Evolutionary conservation across 371 early-diverging fungal species (phyloP), one percentile per base, ranked within the genome.

Genomic region (Rhizopus delemar): DNA sequence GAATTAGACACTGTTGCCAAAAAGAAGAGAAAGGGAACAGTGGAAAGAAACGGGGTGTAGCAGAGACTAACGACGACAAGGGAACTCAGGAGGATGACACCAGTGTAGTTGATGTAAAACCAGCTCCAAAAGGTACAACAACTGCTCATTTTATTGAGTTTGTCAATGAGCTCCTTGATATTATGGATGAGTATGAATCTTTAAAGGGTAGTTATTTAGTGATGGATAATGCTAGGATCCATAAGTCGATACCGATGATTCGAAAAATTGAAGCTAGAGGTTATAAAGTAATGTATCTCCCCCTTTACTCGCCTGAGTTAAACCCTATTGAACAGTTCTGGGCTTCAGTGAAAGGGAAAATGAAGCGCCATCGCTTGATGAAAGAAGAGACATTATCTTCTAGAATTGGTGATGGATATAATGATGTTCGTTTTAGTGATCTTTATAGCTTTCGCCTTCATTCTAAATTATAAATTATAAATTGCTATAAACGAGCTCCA

Each of bases 221-320:
- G 39, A 50, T 58, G 33, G 58, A 41, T 51, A 58, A 58, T 51
- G 58, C 58, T 50, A 58, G 41, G 5, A 58, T 58, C 29, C 51
- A 58, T 58, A 58, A 51, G 3, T 58, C 41, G 32, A 58, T 33
- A 58, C 58, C 41, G 33, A 51, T 59, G 51, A 52, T 59, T 43
- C 16, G 51, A 59, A 58, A 58, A 58, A 51, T 51, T 16, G 51
- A 58, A 41, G 39, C 41, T 58, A 58, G 51, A 58, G 50, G 41
- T 15, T 58, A 58, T 58, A 50, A 38, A 58, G 58, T 58, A 51
- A 59, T 59, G 35, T 53, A 46, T 51, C 8, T 59, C 5, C 36
- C 46, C 45, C 45, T 46, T 2, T 53, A 60, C 16, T 57, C 53
- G 16, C 62, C 52, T 41, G 62, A 62, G 34, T 22, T 62, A 11